These are phyloP conservation scores for Circinella minor DNA, from an alignment of 371 early-diverging fungal genomes.

Conservation along the genomic window DNA sequence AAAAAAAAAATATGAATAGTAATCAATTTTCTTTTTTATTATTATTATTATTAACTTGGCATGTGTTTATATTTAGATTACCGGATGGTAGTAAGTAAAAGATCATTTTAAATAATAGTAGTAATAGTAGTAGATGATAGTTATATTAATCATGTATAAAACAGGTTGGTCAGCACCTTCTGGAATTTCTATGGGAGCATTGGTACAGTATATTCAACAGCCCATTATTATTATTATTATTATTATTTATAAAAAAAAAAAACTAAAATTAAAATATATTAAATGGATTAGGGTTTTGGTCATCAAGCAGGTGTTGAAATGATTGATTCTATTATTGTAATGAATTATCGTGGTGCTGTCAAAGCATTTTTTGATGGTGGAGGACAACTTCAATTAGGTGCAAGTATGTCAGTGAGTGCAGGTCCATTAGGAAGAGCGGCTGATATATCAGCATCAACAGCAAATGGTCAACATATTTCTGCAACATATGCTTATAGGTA, in stretches of 20 bases:
- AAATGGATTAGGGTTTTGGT: constrained; percentile 35
- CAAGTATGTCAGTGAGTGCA: constrained; percentile 36
- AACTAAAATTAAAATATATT: background rate
- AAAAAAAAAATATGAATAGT: background rate
- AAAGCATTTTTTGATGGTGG: constrained; percentile 48
- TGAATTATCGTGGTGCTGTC: constrained; percentile 48
- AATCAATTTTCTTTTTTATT: too few relatives aligned
- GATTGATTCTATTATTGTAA: constrained; percentile 44
- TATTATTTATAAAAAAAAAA: too few relatives aligned
- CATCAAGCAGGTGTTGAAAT: constrained; percentile 42
- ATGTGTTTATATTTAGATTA: constrained; percentile 13
- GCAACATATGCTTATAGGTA: constrained; percentile 50
- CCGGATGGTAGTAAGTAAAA: constrained; percentile 45
- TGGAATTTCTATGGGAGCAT: constrained; percentile 40
- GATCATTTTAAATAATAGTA: too few relatives aligned
- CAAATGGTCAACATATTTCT: constrained; percentile 30
- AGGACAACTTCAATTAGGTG: constrained; percentile 47
- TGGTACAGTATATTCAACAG: too few relatives aligned
- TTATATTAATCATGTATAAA: too few relatives aligned
- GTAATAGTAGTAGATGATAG: too few relatives aligned
- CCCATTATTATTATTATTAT: too few relatives aligned
- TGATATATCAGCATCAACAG: constrained; percentile 35
- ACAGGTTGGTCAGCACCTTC: constrained; percentile 53
- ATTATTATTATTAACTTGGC: background rate
- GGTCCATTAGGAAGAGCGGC: constrained; percentile 44